Base-by-base conservation (phyloP, 352 stramenopile species). In the Globisporangium perplexum region DNA sequence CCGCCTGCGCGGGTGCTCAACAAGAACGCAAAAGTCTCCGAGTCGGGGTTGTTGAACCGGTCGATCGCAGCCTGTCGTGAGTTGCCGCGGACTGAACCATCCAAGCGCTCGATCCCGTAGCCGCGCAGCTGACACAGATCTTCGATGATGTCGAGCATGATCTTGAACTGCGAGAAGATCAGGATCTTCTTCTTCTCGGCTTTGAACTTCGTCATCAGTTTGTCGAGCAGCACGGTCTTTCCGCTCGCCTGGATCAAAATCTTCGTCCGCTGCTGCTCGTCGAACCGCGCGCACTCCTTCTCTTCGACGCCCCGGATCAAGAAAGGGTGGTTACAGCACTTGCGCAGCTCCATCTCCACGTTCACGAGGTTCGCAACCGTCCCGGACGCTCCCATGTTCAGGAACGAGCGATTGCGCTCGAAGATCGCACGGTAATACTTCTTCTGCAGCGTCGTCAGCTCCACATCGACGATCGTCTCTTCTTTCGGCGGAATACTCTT, bases 311-410 rank as follows among this genome's bases (percentile, higher is more conserved):
- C 97, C 38, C 91, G 80, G 57, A 99, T 96, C 35, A 99, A 79
- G 69, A 98, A 99, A 14, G 98, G 98, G 66, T 99, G 97, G 65
- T 99, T 99, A 74, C 97, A 99, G 72, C 96, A 99, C 74, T 99
- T 99, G 54, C 97, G 83, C 50, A 99, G 77, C 62, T 99, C 96
- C 96, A 99, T 99, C 72, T 99, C 96, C 54, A 99, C 97, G 57
- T 99, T 99, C 71, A 99, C 98, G 24, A 99, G 72, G 62, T 98
- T 98, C 11, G 81, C 92, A 48, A 98, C 94, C 4, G 85, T 97
- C 8, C 97, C 83, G 30, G 96, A 77, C 4, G 78, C 63, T 6
- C 81, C 85, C 71, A 87, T 88, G 58, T 92, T 96, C 44, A 97
- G 72, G 55, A 96, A 97, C 20, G 81, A 79, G 12, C 90, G 82